These are phyloP conservation scores for Penicillium freii DNA, from an alignment of 2,329 filamentous ascomycete species.

Conservation along the genomic window DNA sequence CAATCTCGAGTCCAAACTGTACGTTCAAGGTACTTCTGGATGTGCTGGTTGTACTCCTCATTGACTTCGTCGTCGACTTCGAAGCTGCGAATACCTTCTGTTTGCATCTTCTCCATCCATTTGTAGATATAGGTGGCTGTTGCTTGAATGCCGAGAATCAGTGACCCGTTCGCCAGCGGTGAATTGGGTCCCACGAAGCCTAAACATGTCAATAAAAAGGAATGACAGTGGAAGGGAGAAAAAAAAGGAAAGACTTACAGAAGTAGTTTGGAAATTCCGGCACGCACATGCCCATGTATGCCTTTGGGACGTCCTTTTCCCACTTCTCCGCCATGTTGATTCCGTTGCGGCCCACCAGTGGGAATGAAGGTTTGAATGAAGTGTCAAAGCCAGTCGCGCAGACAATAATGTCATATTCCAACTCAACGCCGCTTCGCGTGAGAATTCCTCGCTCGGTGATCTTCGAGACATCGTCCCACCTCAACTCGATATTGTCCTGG, in stretches of 20 bases:
- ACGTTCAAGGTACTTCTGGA: not conserved
- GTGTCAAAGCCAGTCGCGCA: conserved; percentile 46
- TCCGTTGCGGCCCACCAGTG: conserved; percentile 32
- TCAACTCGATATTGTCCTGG: conserved; percentile 23
- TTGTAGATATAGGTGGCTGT: not conserved
- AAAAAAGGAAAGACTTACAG: not conserved
- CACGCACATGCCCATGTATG: conserved; percentile 23
- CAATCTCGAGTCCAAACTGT: not conserved
- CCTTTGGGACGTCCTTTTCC: conserved; percentile 17
- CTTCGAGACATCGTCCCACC: conserved; percentile 21
- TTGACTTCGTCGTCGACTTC: not conserved
- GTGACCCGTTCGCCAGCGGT: not conserved
- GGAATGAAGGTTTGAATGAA: conserved; percentile 37
- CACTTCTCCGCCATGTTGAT: conserved; percentile 23
- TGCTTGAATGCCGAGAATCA: not conserved
- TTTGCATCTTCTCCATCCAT: conserved; percentile 1
- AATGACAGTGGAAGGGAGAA: not conserved
- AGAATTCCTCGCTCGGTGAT: conserved; percentile 24
- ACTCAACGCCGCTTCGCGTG: conserved; percentile 16
- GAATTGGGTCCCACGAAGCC: conserved; percentile 1
- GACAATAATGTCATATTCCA: conserved; percentile 33
- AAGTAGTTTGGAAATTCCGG: conserved; percentile 30
- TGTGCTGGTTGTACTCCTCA: not conserved
- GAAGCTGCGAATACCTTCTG: not conserved
- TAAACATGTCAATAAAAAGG: not conserved